Evolutionary conservation across 2,329 filamentous ascomycete genomes (phyloP).

Genomic region (Thermoascus crustaceus): DNA sequence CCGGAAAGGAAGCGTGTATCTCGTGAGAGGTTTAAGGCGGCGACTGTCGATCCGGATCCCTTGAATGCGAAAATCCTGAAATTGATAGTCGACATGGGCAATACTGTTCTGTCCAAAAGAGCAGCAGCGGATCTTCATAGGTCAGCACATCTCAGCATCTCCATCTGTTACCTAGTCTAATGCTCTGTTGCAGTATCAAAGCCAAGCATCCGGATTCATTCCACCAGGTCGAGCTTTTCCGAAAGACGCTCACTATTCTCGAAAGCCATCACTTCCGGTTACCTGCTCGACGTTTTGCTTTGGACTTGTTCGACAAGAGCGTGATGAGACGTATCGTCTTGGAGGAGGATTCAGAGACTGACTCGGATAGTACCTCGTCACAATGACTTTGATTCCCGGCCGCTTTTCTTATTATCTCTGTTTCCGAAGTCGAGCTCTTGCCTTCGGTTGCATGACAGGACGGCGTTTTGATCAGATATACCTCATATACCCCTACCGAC

Average conservation of each 20-base stretch:
- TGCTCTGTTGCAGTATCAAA: conserved; percentile 55
- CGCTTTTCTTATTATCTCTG: no score
- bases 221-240: conserved; percentile 67
- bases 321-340: conserved; percentile 80
- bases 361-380: conserved; percentile 25
- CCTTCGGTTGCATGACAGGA: not conserved
- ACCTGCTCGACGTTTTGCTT: conserved; percentile 76
- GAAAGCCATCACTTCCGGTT: conserved; percentile 86
- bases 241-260: conserved; percentile 73
- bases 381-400: not conserved
- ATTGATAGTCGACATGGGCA: conserved; percentile 78
- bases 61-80: conserved; percentile 69
- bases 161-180: conserved; percentile 5
- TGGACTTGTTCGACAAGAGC: conserved; percentile 88
- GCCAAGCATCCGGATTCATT: conserved; percentile 68
- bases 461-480: conserved; percentile 1
- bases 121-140: conserved; percentile 68
- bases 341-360: conserved; percentile 52
- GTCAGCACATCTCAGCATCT: conserved; percentile 24
- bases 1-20: conserved; percentile 35
- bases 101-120: conserved; percentile 85
- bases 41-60: conserved; percentile 53
- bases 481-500: not conserved
- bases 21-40: conserved; percentile 45
- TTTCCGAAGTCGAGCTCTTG: not conserved